phyloP scores from a whole-genome alignment of 192 early-diverging fungal species.

The Rhizophagus clarus region DNA sequence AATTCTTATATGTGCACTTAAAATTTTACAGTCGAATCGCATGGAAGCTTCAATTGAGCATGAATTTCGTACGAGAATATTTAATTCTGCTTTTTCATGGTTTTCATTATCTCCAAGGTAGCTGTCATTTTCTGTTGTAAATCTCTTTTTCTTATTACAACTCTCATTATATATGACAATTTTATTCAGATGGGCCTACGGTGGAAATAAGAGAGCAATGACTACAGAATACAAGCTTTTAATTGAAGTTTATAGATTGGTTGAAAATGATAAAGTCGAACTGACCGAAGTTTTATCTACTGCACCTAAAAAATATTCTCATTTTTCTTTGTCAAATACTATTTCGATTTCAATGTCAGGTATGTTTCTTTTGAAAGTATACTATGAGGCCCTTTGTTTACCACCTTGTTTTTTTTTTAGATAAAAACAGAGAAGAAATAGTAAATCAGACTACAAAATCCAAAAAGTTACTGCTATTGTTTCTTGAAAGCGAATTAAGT shows the following conservation, averaged over 20 bases:
- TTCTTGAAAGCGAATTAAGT: slow-evolving; percentile 88
- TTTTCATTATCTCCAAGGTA: slow-evolving; percentile 73
- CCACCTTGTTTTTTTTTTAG: slow-evolving; percentile 15
- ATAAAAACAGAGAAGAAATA: slow-evolving; percentile 58
- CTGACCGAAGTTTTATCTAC: slow-evolving; percentile 55
- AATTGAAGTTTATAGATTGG: slow-evolving; percentile 61
- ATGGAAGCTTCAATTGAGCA: slow-evolving; percentile 65
- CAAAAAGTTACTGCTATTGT: slow-evolving; percentile 73
- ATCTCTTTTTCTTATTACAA: not conserved
- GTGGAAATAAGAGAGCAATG: slow-evolving; percentile 66
- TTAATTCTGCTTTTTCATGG: slow-evolving; percentile 80
- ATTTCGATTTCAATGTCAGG: slow-evolving; percentile 38
- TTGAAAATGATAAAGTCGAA: slow-evolving; percentile 63
- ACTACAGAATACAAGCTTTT: slow-evolving; percentile 66
- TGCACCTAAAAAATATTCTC: slow-evolving; percentile 37
- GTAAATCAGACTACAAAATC: slow-evolving; percentile 48
- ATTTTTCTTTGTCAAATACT: slow-evolving; percentile 36
- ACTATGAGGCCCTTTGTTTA: not conserved
- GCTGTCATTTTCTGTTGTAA: slow-evolving; percentile 36
- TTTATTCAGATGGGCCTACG: slow-evolving; percentile 69
- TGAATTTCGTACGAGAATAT: slow-evolving; percentile 67
- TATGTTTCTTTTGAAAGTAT: slow-evolving; percentile 6
- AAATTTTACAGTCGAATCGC: slow-evolving; percentile 69
- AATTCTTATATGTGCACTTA: slow-evolving; percentile 74
- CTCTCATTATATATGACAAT: not conserved